phyloP scores from a whole-genome alignment of 306 rosid genomes.

The Medicago lupulina region DNA sequence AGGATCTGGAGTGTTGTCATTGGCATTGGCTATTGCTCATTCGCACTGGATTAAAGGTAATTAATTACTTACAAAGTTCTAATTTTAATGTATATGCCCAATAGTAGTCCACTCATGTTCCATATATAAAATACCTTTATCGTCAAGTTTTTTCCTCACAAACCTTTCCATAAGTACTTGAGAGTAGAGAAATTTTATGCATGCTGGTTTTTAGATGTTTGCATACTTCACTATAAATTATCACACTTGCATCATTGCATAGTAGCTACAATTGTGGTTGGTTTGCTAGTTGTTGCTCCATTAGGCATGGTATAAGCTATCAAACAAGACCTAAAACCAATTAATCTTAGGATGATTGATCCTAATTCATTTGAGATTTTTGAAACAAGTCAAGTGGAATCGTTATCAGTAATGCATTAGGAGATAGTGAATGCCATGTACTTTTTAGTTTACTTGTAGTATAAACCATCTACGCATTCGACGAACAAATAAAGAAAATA shows the following conservation, averaged over 20 bases:
- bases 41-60: conserved; percentile 53
- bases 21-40: conserved; percentile 54
- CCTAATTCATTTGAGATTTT: conserved; percentile 28
- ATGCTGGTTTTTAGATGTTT: conserved; percentile 44
- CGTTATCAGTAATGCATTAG: conserved; percentile 29
- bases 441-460: neutral
- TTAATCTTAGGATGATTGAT: conserved; percentile 30
- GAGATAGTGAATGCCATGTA: conserved; percentile 1
- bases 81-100: neutral
- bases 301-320: conserved; percentile 58
- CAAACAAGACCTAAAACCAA: conserved; percentile 46
- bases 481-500: neutral
- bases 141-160: conserved; percentile 5
- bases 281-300: conserved; percentile 65
- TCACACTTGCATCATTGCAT: conserved; percentile 72
- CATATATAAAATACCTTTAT: conserved; percentile 17
- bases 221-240: conserved; percentile 48
- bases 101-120: conserved; percentile 16
- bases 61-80: no score
- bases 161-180: conserved; percentile 36
- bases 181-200: conserved; percentile 36
- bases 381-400: conserved; percentile 27
- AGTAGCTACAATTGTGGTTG: conserved; percentile 73
- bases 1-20: conserved; percentile 55
- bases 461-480: no score